A percentile compares a stretch with the other conserved stretches of the same genome.
These are phyloP conservation scores for Centrapalus pauciflorus DNA, from an alignment of 129 eudicot genomes.

Conservation along the genomic window DNA sequence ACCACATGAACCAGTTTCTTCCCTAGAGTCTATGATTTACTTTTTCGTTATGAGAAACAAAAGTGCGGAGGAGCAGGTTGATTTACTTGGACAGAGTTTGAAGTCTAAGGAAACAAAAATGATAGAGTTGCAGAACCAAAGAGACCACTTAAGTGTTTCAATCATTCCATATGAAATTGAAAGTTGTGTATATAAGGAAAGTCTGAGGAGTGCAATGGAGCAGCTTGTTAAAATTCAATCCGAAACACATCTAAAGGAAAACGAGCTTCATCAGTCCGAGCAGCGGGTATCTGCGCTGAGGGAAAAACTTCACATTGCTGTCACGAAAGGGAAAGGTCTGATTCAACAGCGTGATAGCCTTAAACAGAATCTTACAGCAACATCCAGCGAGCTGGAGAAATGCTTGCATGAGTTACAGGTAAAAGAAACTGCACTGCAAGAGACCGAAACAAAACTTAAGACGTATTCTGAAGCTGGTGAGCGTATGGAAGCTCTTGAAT, in stretches of 20 bases:
- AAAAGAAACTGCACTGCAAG: constrained; percentile 71
- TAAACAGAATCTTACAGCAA: constrained; percentile 71
- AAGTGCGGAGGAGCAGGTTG: constrained; percentile 32
- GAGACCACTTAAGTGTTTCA: constrained; percentile 43
- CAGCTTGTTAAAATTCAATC: constrained; percentile 30
- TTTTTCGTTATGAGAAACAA: constrained; percentile 45
- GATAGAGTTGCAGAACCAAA: constrained; percentile 46
- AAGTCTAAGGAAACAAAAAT: constrained; percentile 34
- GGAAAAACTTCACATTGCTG: constrained; percentile 94
- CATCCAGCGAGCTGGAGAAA: constrained; percentile 67
- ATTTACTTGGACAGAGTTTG: constrained; percentile 16
- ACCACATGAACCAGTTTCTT: constrained; percentile 38
- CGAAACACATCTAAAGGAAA: constrained; percentile 42
- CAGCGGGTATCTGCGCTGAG: constrained; percentile 76
- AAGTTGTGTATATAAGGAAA: constrained; percentile 45
- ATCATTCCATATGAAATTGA: constrained; percentile 49
- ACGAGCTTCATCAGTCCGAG: constrained; percentile 83
- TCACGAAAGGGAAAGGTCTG: constrained; percentile 93
- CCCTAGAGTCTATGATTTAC: constrained; percentile 46
- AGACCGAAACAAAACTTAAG: constrained; percentile 68
- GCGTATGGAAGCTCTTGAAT: constrained; percentile 97
- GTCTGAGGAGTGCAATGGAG: constrained; percentile 53
- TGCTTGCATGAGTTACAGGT: constrained; percentile 66
- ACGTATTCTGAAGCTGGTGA: constrained; percentile 92
- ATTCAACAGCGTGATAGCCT: constrained; percentile 89